Evolutionary conservation across 371 early-diverging fungal species (phyloP).

Genomic region (Mortierella sp.): DNA sequence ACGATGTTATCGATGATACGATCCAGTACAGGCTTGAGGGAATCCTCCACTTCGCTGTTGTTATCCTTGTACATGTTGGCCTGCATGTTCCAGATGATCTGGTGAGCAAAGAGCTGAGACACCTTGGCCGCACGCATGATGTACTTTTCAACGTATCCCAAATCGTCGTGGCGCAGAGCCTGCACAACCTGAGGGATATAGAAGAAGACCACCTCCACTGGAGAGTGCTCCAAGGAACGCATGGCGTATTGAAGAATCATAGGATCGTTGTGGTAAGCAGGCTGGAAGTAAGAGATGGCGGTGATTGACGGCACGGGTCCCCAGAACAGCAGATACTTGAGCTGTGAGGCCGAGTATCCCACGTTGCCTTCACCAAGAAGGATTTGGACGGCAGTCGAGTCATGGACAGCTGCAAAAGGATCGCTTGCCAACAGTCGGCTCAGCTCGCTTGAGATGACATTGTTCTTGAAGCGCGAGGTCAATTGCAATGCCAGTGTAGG

Average conservation of each 20-base stretch:
- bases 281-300: slow-evolving; percentile 83
- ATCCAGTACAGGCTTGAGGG: slow-evolving; percentile 90
- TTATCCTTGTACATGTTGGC: slow-evolving; percentile 97
- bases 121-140: slow-evolving; percentile 92
- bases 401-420: slow-evolving; percentile 74
- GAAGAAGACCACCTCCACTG: slow-evolving; percentile 95
- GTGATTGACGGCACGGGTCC: slow-evolving; percentile 92
- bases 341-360: slow-evolving; percentile 43
- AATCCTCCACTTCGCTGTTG: slow-evolving; percentile 72
- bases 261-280: slow-evolving; percentile 77
- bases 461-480: slow-evolving; percentile 75
- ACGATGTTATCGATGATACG: slow-evolving; percentile 85
- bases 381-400: slow-evolving; percentile 79
- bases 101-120: slow-evolving; percentile 97
- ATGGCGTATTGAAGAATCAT: slow-evolving; percentile 94
- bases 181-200: slow-evolving; percentile 99
- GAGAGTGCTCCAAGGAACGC: slow-evolving; percentile 88
- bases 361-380: slow-evolving; percentile 65
- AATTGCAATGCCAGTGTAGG: slow-evolving; percentile 86
- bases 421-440: slow-evolving; percentile 70
- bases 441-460: slow-evolving; percentile 75
- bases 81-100: slow-evolving; percentile 99
- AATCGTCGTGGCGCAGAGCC: slow-evolving; percentile 88
- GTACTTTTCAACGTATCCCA: slow-evolving; percentile 92
- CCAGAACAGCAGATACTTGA: slow-evolving; percentile 89